A percentile compares a stretch with the other conserved stretches of the same genome.
These are phyloP conservation scores for Penicillium salamii DNA, from an alignment of 495 filamentous ascomycete genomes.

Conservation along the genomic window DNA sequence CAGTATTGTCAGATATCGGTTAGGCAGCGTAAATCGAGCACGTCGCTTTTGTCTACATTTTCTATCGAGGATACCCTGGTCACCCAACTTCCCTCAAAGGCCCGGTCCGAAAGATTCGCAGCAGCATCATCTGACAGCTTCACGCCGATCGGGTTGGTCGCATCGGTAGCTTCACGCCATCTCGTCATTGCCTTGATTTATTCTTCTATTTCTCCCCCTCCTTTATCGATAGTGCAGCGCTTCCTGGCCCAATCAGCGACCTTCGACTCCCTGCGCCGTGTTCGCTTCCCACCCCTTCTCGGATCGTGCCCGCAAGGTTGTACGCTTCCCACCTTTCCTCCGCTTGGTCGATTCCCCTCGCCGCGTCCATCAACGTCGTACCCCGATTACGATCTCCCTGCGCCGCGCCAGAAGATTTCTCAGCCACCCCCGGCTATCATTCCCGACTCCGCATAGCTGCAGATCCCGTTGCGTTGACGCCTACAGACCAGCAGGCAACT, in stretches of 20 bases:
- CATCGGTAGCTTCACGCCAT: slow-evolving; percentile 30
- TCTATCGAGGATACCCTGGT: background rate
- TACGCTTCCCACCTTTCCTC: slow-evolving; percentile 14
- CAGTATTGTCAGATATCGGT: background rate
- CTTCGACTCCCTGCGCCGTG: slow-evolving; percentile 5
- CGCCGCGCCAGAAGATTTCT: slow-evolving; percentile 8
- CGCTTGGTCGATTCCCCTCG: slow-evolving; percentile 13
- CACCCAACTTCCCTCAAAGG: background rate
- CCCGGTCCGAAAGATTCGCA: slow-evolving; percentile 4
- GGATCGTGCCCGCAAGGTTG: slow-evolving; percentile 17
- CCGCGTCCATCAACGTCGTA: slow-evolving; percentile 16
- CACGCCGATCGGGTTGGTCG: slow-evolving; percentile 26
- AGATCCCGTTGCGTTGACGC: slow-evolving; percentile 7
- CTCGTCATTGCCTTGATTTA: slow-evolving; percentile 23
- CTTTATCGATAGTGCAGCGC: slow-evolving; percentile 21
- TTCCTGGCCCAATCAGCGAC: slow-evolving; percentile 26
- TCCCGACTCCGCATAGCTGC: slow-evolving; percentile 8
- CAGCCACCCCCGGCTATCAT: slow-evolving; percentile 1
- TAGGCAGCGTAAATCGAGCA: background rate
- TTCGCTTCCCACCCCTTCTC: slow-evolving; percentile 5
- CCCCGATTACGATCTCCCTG: slow-evolving; percentile 8
- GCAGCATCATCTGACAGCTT: slow-evolving; percentile 29
- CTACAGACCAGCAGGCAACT: slow-evolving; percentile 11
- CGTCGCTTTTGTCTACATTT: background rate
- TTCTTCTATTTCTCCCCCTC: slow-evolving; percentile 7